Evolutionary conservation across 306 rosid species (phyloP), one percentile per base, ranked within the genome.

Genomic region (Styphnolobium japonicum): DNA sequence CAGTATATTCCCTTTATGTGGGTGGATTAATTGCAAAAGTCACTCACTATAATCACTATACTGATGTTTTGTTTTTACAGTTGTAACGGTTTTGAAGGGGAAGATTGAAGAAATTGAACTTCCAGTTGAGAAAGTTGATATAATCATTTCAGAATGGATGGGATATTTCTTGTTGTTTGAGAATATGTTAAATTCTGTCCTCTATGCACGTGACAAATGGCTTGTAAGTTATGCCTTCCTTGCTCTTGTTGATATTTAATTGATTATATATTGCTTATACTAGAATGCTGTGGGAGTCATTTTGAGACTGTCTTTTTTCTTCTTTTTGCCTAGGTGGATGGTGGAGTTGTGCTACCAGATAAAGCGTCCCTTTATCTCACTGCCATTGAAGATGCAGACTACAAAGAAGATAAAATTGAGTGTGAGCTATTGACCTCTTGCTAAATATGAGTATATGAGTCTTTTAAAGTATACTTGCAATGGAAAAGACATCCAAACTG

Each of bases 121-220:
- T 81, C 99, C 99, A 1, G 94, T 96, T 34, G 82, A 88, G 12
- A 89, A 86, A 88, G 99, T 96, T 79, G 99, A 96, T 81, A 96
- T 96, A 45, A 93, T 96, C 29, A 91, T 96, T 73, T 96, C 99
- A 10, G 99, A 96, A 77, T 96, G 99, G 99, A 96, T 96, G 99
- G 99, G 99, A 53, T 93, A 96, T 82, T 96, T 96, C 82, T 88
- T 93, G 85, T 80, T 96, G 92, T 96, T 93, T 80, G 99, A 96
- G 90, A 93, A 96, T 73, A 96, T 96, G 99, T 81, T 96, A 75
- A 90, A 96, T 75, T 91, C 99, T 1, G 99, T 96, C 33, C 88
- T 96, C 19, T 89, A 85, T 89, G 99, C 99, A 70, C 99, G 98
- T 33, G 99, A 96, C 83, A 96, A 96, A 84, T 96, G 99, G 99